Evolutionary conservation across 768 basidiomycete genomes (phyloP), one percentile per base, ranked within the genome.

Genomic region (Sporobolomyces roseus): DNA sequence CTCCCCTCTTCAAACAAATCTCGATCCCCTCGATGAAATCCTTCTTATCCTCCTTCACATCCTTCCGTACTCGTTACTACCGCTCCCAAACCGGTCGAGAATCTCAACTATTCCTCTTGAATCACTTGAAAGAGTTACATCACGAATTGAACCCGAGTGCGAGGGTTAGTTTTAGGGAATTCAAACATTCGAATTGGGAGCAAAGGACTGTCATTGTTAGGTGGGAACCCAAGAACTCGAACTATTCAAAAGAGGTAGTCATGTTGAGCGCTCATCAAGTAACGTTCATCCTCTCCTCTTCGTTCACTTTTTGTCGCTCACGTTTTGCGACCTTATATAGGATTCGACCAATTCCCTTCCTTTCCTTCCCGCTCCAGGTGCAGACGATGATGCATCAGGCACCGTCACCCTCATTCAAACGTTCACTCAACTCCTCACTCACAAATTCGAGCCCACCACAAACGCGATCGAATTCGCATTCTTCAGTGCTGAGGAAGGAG

Each of bases 371-470:
- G 78, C 80, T 12, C 80, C 80, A 14, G 60, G 32, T 16, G 74
- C 81, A 4, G 80, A 81, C 64, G 81, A 81, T 61, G 80, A 81
- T 64, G 81, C 80, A 51, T 78, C 77, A 3, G 81, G 80, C 8
- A 76, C 77, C 30, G 75, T 75, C 30, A 74, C 74, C 14, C 78
- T 79, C 41, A 65, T 82, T 32, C 75, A 77, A 60, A 77, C 77
- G 19, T 74, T 80, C 73, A 66, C 72, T 14, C 76, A 75, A 19
- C 76, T 82, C 19, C 70, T 77, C 30, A 55, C 60, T 19, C 71
- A 75, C 17, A 71, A 73, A 38, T 80, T 72, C 71, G 76, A 70
- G 13, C 81, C 81, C 30, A 62, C 65, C 12, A 64, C 68, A 21
- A 74, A 75, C 23, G 77, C 79, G 9, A 74, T 82, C 63, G 80